phyloP scores from a whole-genome alignment of 768 basidiomycete species.

The Boletus pseudo-olivaceus region DNA sequence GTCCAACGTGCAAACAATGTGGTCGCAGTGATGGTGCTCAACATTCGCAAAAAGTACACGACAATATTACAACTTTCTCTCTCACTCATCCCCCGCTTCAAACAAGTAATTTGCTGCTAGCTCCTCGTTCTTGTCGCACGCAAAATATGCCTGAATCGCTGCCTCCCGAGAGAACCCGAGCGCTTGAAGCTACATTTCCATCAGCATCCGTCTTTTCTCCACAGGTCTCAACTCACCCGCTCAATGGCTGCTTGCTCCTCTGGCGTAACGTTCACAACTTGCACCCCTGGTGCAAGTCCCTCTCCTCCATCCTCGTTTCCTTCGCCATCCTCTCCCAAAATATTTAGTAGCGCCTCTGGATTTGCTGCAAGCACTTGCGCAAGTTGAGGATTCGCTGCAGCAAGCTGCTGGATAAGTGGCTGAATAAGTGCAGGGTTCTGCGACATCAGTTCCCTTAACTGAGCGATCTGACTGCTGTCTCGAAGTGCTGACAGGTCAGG shows the following conservation, averaged over 20 bases:
- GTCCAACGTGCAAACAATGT: constrained; percentile 29
- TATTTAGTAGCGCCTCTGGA: constrained; percentile 63
- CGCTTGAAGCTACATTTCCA: constrained; percentile 59
- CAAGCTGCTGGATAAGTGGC: constrained; percentile 80
- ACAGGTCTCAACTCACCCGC: constrained; percentile 55
- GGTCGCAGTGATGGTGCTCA: not conserved
- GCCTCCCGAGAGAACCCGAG: constrained; percentile 83
- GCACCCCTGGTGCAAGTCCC: constrained; percentile 20
- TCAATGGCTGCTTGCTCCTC: constrained; percentile 89
- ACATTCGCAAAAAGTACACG: constrained; percentile 3
- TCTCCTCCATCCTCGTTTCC: constrained; percentile 41
- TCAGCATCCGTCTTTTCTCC: constrained; percentile 1
- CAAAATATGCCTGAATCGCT: constrained; percentile 89
- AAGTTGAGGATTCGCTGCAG: constrained; percentile 67
- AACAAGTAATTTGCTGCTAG: constrained; percentile 93
- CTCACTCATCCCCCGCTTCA: constrained; percentile 59
- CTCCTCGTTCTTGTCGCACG: constrained; percentile 96
- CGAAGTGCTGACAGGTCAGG: constrained; percentile 53
- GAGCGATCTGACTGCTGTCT: constrained; percentile 62
- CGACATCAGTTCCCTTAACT: constrained; percentile 66
- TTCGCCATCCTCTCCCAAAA: constrained; percentile 51
- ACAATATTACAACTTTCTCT: not conserved
- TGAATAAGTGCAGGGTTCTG: constrained; percentile 80
- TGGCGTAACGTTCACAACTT: constrained; percentile 70
- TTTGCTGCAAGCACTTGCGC: constrained; percentile 65